Evolutionary conservation across 208 protist genomes (phyloP).

Genomic region (Crithidia mellificae): DNA sequence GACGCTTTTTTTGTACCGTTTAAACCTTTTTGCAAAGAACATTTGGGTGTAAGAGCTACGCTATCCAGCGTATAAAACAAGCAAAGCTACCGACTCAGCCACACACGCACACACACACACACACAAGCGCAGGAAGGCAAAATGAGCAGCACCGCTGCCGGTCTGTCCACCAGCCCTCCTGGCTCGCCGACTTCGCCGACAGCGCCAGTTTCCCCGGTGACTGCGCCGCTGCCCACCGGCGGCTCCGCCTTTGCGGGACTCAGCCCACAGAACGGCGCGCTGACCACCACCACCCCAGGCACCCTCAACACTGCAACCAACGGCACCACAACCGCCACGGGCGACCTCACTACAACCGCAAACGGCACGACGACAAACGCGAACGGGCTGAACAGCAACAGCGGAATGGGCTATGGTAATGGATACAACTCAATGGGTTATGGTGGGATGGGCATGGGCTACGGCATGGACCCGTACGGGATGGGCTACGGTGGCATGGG

Average conservation of each 20-base stretch:
- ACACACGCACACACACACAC: no score
- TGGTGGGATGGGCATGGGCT: constrained; percentile 34
- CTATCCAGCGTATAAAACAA: no score
- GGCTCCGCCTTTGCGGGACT: not conserved
- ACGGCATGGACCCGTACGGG: constrained; percentile 21
- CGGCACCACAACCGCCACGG: not conserved
- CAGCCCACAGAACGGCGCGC: constrained; percentile 18
- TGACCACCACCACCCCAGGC: not conserved
- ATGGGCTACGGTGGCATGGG: constrained; percentile 53
- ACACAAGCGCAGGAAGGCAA: no score
- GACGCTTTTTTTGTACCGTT: no score
- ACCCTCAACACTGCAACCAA: not conserved
- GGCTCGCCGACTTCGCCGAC: constrained; percentile 27
- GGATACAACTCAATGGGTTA: constrained; percentile 34
- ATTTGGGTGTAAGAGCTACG: no score
- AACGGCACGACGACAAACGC: constrained; percentile 10
- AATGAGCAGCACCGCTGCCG: constrained; percentile 8
- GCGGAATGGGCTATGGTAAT: constrained; percentile 15
- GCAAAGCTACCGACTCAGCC: no score
- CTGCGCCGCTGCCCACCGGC: not conserved
- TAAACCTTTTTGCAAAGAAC: no score
- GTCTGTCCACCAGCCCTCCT: constrained; percentile 17
- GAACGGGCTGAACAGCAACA: not conserved
- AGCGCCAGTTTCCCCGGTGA: constrained; percentile 18
- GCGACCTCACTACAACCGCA: not conserved